Percentiles rank a stretch among this genome's conserved stretches.
Conservation (phyloP, 768 basidiomycete genomes). For the Pleurotus djamor region DNA sequence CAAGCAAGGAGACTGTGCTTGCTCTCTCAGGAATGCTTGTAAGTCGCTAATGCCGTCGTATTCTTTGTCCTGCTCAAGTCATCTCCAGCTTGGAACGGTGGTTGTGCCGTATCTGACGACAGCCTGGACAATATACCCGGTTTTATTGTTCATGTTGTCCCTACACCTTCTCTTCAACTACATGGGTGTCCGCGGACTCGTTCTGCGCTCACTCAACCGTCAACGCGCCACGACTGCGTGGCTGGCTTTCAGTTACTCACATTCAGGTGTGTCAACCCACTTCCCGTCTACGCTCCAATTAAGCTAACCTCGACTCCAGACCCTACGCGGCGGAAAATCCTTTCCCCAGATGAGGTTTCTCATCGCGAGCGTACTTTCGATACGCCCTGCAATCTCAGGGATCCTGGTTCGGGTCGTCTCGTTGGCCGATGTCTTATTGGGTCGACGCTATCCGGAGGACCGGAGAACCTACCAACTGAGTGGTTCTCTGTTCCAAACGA, state of each 20-base stretch:
- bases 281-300: not conserved
- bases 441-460: slow-evolving; percentile 22
- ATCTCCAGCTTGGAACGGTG: slow-evolving; percentile 55
- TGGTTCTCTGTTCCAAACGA: not conserved
- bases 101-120: slow-evolving; percentile 56
- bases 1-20: slow-evolving; percentile 70
- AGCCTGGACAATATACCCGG: slow-evolving; percentile 42
- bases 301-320: not conserved
- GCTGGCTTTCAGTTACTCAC: slow-evolving; percentile 32
- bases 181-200: slow-evolving; percentile 54
- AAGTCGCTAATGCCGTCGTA: slow-evolving; percentile 14
- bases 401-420: slow-evolving; percentile 24
- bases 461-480: no score
- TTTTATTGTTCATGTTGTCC: slow-evolving; percentile 47
- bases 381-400: slow-evolving; percentile 32
- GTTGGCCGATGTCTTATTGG: slow-evolving; percentile 53
- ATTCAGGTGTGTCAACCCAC: not conserved
- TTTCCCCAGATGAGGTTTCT: slow-evolving; percentile 36
- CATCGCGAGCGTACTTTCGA: slow-evolving; percentile 43
- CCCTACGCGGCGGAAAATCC: slow-evolving; percentile 3
- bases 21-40: slow-evolving; percentile 69
- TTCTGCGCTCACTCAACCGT: slow-evolving; percentile 55
- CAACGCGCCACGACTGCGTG: slow-evolving; percentile 58
- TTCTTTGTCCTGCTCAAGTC: not conserved
- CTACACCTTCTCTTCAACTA: slow-evolving; percentile 61